Evolutionary conservation across 2,329 filamentous ascomycete species (phyloP).

Genomic region (Pestalotiopsis sp.): DNA sequence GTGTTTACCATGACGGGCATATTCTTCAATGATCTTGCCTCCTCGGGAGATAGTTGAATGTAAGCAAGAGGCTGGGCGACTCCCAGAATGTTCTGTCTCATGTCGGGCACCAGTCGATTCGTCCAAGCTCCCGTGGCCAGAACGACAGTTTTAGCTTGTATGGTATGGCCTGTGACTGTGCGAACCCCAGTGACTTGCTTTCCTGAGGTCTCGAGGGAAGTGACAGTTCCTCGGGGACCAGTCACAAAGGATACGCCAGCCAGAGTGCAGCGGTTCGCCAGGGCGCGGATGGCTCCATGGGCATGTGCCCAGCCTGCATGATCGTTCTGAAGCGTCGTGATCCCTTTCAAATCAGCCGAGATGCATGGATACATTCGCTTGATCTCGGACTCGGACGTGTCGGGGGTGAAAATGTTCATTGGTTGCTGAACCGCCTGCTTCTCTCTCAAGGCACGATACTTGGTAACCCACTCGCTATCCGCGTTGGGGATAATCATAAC

Average conservation of each 20-base stretch:
- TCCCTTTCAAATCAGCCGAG: conserved; percentile 15
- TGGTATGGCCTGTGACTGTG: background rate
- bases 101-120: conserved; percentile 47
- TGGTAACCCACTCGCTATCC: background rate
- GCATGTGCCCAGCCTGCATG: conserved; percentile 26
- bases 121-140: conserved; percentile 74
- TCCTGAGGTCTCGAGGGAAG: conserved; percentile 22
- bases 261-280: conserved; percentile 49
- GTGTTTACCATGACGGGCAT: conserved; percentile 64
- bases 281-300: conserved; percentile 26
- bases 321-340: conserved; percentile 14
- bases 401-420: background rate
- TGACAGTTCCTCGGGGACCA: conserved; percentile 30
- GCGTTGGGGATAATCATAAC: conserved; percentile 1
- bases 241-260: conserved; percentile 41
- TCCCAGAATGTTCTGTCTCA: conserved; percentile 63
- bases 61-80: conserved; percentile 71
- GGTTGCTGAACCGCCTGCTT: background rate
- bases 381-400: conserved; percentile 14
- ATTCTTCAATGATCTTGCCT: conserved; percentile 54
- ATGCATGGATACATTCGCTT: conserved; percentile 14
- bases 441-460: background rate
- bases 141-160: conserved; percentile 41
- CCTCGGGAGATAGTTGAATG: conserved; percentile 60
- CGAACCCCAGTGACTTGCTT: background rate